phyloP scores from a whole-genome alignment of 1,139 yeast genomes.

The Diutina sp. region DNA sequence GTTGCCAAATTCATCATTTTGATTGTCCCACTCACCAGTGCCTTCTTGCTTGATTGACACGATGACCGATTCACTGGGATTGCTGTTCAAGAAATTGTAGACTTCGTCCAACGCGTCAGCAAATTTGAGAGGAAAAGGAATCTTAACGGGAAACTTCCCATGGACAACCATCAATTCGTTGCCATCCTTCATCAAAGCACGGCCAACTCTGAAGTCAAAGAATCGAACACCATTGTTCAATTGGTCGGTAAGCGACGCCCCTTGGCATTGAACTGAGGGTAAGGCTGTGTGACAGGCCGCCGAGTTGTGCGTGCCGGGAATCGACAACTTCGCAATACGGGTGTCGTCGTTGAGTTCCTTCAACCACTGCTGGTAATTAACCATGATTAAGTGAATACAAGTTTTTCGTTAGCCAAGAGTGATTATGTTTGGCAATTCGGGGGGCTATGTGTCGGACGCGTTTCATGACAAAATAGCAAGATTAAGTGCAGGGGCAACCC shows the following conservation, averaged over 20 bases:
- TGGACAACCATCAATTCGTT: conserved; percentile 57
- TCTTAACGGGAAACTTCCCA: conserved; percentile 63
- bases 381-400: conserved; percentile 13
- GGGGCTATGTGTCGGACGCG: conserved; percentile 22
- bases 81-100: conserved; percentile 39
- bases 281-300: conserved; percentile 67
- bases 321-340: conserved; percentile 38
- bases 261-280: conserved; percentile 75
- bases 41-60: conserved; percentile 73
- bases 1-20: conserved; percentile 52
- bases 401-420: conserved; percentile 40
- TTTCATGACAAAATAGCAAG: conserved; percentile 34
- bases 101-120: conserved; percentile 39
- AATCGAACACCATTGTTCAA: conserved; percentile 63
- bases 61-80: conserved; percentile 49
- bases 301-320: conserved; percentile 76
- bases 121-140: conserved; percentile 45
- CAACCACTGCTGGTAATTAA: conserved; percentile 41
- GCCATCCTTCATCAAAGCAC: conserved; percentile 29
- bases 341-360: conserved; percentile 39
- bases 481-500: background rate
- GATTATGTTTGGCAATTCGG: conserved; percentile 25
- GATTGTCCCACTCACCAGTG: conserved; percentile 48
- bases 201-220: conserved; percentile 56
- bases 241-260: conserved; percentile 45